Conservation (phyloP, 768 basidiomycete species). For the Russula olivacea region DNA sequence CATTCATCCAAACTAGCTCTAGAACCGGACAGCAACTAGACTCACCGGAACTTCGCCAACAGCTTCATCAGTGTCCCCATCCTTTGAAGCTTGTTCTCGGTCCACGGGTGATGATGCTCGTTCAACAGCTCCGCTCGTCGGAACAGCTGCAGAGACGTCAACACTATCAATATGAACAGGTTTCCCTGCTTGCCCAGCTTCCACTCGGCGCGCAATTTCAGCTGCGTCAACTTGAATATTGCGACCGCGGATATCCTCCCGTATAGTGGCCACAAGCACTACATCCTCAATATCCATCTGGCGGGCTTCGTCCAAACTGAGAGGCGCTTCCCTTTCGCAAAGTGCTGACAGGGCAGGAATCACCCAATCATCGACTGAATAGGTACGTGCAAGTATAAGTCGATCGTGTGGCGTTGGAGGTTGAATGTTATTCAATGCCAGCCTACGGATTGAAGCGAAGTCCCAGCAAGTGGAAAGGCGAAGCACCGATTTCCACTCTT, state of each 20-base stretch:
- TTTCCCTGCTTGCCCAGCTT: background rate
- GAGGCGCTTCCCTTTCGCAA: conserved; percentile 5
- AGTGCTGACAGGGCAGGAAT: conserved; percentile 9
- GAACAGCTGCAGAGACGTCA: background rate
- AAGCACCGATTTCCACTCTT: conserved; percentile 29
- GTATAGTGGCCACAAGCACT: conserved; percentile 2
- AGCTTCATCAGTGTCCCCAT: background rate
- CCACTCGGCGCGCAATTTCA: background rate
- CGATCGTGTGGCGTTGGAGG: conserved; percentile 10
- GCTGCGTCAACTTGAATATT: background rate
- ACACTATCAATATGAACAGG: background rate
- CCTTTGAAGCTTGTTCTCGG: background rate
- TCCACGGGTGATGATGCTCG: background rate
- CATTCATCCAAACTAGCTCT: background rate
- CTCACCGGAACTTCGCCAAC: background rate
- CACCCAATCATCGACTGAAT: conserved; percentile 12
- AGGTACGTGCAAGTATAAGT: conserved; percentile 10
- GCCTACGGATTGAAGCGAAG: conserved; percentile 28
- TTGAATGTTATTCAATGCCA: background rate
- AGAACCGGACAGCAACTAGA: background rate
- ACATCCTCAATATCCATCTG: conserved; percentile 10
- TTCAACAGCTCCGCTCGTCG: background rate
- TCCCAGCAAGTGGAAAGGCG: conserved; percentile 31
- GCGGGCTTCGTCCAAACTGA: conserved; percentile 3
- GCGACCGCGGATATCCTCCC: background rate